A percentile compares a stretch with the other conserved stretches of the same genome.
Conservation (phyloP, 1,284 basidiomycete genomes). For the Pseudozyma thailandica region DNA sequence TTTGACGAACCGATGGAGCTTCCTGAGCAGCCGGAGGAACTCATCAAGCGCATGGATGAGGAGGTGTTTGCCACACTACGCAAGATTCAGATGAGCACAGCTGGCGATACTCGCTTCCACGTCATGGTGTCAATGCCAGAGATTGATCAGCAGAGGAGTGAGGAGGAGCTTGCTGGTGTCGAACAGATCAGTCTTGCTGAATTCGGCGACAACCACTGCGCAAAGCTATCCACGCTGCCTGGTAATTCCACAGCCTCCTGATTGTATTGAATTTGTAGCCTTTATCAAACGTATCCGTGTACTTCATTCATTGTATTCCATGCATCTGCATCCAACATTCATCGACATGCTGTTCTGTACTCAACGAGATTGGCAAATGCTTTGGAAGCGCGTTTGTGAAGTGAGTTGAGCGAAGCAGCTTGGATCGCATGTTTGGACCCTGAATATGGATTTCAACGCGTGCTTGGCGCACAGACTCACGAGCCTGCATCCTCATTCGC, state of each 20-base stretch:
- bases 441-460: slow-evolving; percentile 15
- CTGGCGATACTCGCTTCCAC: slow-evolving; percentile 23
- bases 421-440: slow-evolving; percentile 11
- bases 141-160: slow-evolving; percentile 3
- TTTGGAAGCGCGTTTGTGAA: background rate
- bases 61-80: slow-evolving; percentile 33
- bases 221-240: slow-evolving; percentile 15
- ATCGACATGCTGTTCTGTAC: background rate
- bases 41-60: slow-evolving; percentile 31
- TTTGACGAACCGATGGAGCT: slow-evolving; percentile 42
- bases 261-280: background rate
- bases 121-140: slow-evolving; percentile 19
- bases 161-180: slow-evolving; percentile 24
- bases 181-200: slow-evolving; percentile 18
- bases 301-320: background rate
- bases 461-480: slow-evolving; percentile 20
- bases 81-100: slow-evolving; percentile 13
- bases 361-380: background rate
- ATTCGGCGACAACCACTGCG: slow-evolving; percentile 9
- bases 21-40: slow-evolving; percentile 22
- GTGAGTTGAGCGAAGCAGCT: background rate
- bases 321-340: background rate
- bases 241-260: slow-evolving; percentile 13
- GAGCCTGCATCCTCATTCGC: background rate
- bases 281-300: slow-evolving; percentile 4